Evolutionary conservation across 768 basidiomycete genomes (phyloP).

Genomic region (Baorangia bicolor): DNA sequence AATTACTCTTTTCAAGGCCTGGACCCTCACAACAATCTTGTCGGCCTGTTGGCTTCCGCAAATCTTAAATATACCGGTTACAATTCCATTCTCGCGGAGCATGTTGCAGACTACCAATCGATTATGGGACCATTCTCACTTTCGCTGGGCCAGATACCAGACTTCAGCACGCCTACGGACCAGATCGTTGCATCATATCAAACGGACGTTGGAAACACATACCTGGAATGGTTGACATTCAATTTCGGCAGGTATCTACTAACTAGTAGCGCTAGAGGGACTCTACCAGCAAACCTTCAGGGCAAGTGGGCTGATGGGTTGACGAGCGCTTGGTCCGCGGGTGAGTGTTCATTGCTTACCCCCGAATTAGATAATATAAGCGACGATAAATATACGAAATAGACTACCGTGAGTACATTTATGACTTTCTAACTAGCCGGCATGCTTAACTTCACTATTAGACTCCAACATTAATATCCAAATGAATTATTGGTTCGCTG

Average conservation of each 20-base stretch:
- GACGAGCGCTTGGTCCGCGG: conserved; percentile 60
- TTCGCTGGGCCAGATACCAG: conserved; percentile 56
- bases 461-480: conserved; percentile 80
- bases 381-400: background rate
- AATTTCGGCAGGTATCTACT: conserved; percentile 72
- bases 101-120: conserved; percentile 50
- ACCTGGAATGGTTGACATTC: conserved; percentile 73
- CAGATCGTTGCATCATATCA: conserved; percentile 52
- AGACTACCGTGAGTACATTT: conserved; percentile 47
- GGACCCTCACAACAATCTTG: conserved; percentile 54
- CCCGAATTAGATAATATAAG: background rate
- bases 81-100: conserved; percentile 41
- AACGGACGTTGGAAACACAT: conserved; percentile 54
- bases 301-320: conserved; percentile 66
- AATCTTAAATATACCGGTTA: conserved; percentile 33
- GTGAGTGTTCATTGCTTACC: conserved; percentile 34
- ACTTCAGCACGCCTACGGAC: conserved; percentile 55
- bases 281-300: conserved; percentile 69
- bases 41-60: conserved; percentile 36
- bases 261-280: conserved; percentile 57
- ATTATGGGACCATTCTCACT: conserved; percentile 51
- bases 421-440: background rate
- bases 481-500: conserved; percentile 82
- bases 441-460: conserved; percentile 22
- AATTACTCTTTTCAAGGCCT: conserved; percentile 62